Conservation (phyloP, 148 eudicot species). For the Silene conica region DNA sequence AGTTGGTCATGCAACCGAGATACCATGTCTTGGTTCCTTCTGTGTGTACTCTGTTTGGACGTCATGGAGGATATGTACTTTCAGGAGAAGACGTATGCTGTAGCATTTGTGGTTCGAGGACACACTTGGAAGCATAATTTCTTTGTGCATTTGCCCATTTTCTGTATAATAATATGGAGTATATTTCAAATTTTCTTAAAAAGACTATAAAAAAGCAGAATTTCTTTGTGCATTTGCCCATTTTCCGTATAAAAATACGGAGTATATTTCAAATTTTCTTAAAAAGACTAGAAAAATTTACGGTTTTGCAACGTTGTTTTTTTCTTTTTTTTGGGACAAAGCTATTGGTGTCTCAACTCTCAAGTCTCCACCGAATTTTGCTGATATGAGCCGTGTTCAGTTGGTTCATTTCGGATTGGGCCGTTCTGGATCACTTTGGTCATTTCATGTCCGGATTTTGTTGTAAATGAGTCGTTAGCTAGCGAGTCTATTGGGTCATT, state of each 20-base stretch:
- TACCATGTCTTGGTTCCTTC: conserved; percentile 4
- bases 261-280: not conserved
- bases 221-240: not conserved
- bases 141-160: not conserved
- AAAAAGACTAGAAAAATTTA: too few species aligned
- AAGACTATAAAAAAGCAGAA: not conserved
- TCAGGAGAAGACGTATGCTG: not conserved
- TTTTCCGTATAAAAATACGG: not conserved
- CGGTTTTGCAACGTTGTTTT: too few species aligned
- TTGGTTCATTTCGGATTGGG: too few species aligned
- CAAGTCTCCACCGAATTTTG: too few species aligned
- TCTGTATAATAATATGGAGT: not conserved
- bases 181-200: not conserved
- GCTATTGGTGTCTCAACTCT: too few species aligned
- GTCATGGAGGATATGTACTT: not conserved
- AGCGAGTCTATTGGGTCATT: too few species aligned
- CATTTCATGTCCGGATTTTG: too few species aligned
- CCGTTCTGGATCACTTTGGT: too few species aligned
- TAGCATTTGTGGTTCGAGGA: not conserved
- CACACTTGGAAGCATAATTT: not conserved
- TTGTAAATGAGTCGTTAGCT: too few species aligned
- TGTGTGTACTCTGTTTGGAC: not conserved
- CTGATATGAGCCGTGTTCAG: too few species aligned
- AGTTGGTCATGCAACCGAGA: not conserved
- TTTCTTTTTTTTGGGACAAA: too few species aligned